Percentiles rank a stretch among this genome's conserved stretches.
Evolutionary conservation across 306 rosid genomes (phyloP).

Genomic region (Clitoria ternatea): DNA sequence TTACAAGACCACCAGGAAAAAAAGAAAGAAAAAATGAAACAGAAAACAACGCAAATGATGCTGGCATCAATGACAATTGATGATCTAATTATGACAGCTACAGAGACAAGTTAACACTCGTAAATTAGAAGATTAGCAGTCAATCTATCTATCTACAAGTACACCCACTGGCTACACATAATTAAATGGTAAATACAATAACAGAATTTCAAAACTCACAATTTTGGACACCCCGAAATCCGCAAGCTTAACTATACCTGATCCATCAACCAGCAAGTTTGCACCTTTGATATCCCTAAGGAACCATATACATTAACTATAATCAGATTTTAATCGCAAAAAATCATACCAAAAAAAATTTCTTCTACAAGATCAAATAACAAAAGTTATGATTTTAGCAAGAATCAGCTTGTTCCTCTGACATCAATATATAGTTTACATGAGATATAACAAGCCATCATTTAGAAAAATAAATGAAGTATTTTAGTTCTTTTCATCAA

Average conservation of each 20-base stretch:
- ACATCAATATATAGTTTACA: constrained; percentile 6
- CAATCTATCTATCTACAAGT: neutral
- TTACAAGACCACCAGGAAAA: constrained; percentile 20
- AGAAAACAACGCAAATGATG: neutral
- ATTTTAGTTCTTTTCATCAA: constrained; percentile 6
- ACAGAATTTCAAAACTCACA: constrained; percentile 49
- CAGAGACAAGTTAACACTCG: constrained; percentile 1
- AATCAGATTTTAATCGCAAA: constrained; percentile 4
- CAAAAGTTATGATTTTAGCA: neutral
- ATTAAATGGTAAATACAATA: constrained; percentile 17
- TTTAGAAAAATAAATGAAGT: neutral
- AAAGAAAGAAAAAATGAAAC: neutral
- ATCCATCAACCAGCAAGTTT: constrained; percentile 81
- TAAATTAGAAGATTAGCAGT: neutral
- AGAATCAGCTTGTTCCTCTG: constrained; percentile 7
- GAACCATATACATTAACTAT: constrained; percentile 22
- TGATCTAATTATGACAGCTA: neutral
- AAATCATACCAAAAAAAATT: constrained; percentile 8
- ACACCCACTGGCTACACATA: neutral
- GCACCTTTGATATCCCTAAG: constrained; percentile 97
- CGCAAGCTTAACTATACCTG: constrained; percentile 86
- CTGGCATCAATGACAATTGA: constrained; percentile 2
- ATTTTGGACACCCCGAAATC: constrained; percentile 96
- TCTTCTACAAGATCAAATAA: constrained; percentile 1
- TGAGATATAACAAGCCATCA: neutral